phyloP scores from a whole-genome alignment of 2,329 filamentous ascomycete genomes.

The Sporothrix phasma region DNA sequence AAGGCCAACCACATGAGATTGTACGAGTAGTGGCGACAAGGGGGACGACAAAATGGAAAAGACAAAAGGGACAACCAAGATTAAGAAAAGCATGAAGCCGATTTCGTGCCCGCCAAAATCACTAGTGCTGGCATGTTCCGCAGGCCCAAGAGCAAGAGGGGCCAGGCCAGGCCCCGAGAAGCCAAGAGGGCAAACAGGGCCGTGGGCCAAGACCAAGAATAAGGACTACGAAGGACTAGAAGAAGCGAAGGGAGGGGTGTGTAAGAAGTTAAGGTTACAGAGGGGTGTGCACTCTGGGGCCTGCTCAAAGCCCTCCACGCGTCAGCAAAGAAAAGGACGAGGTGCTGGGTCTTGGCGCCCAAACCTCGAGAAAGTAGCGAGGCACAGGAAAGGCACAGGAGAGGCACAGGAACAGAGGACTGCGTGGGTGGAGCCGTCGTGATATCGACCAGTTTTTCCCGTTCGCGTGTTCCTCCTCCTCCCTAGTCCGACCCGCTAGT shows the following conservation, averaged over 20 bases:
- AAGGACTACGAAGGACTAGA: neutral
- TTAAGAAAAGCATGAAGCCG: neutral
- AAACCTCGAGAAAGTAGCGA: neutral
- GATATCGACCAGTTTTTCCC: conserved; percentile 1
- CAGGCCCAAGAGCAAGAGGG: neutral
- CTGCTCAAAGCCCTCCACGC: no score
- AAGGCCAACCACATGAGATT: neutral
- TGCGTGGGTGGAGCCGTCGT: neutral
- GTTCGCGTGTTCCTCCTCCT: neutral
- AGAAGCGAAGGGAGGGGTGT: no score
- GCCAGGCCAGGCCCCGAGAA: neutral
- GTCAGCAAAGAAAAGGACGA: neutral
- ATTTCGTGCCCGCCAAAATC: neutral
- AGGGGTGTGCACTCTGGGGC: no score
- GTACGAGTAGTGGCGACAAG: neutral
- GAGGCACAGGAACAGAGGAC: no score
- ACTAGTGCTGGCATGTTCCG: conserved; percentile 5
- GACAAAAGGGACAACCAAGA: neutral
- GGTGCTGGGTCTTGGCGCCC: neutral
- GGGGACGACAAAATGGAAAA: no score
- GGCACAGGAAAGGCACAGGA: no score
- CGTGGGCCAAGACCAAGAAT: neutral
- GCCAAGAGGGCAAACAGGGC: neutral
- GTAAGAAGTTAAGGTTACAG: no score
- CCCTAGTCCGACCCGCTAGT: neutral